Conservation (phyloP, 805 yeast species). For the Starmerella vitae region DNA sequence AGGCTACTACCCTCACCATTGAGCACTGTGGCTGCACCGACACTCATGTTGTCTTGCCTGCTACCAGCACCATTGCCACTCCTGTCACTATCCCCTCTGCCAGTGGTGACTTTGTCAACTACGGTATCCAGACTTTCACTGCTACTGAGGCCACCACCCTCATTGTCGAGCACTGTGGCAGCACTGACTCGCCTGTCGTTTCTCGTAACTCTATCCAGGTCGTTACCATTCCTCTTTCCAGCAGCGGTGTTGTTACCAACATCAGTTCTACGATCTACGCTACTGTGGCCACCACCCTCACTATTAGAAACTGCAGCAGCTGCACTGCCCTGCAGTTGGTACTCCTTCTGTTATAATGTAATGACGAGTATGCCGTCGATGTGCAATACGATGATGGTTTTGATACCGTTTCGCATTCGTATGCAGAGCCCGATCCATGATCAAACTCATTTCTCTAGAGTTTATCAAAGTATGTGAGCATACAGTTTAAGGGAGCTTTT, state of each 20-base stretch:
- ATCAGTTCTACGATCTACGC: not conserved
- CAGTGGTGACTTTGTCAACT: conserved; percentile 13
- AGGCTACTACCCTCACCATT: conserved; percentile 7
- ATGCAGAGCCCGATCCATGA: too few species aligned
- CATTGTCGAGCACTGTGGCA: conserved; percentile 15
- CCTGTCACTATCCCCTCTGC: too few species aligned
- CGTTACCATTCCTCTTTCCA: not conserved
- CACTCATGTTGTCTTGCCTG: not conserved
- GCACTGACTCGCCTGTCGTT: conserved; percentile 7
- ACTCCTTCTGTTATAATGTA: conserved; percentile 28
- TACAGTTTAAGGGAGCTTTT: too few species aligned
- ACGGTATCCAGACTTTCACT: conserved; percentile 30
- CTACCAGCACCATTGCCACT: conserved; percentile 4
- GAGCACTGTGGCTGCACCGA: conserved; percentile 12
- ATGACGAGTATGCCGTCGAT: too few species aligned
- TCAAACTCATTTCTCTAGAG: too few species aligned
- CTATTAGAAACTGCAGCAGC: not conserved
- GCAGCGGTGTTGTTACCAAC: not conserved
- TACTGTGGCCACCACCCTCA: too few species aligned
- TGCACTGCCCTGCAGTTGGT: conserved; percentile 27
- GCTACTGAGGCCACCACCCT: too few species aligned
- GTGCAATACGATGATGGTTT: too few species aligned
- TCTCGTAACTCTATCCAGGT: not conserved
- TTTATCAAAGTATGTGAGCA: too few species aligned
- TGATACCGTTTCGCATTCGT: too few species aligned